Base-by-base conservation (phyloP, 495 filamentous ascomycete genomes). In the Pyronema domesticum region DNA sequence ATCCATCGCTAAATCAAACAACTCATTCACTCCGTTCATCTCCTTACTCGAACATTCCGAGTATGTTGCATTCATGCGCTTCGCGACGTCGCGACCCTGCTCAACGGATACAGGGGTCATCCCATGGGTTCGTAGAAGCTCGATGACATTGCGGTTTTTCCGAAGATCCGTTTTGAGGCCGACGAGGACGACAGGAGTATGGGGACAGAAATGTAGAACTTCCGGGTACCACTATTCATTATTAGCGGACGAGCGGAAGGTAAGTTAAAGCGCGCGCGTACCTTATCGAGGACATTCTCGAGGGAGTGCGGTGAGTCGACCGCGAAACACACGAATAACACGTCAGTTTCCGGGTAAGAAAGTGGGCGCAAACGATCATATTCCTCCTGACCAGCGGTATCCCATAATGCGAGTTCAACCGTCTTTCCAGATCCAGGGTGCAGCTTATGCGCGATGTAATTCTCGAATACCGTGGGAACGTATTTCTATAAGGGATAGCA, bases 221-320 rank as follows among this genome's bases (percentile, higher is more conserved):
- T 98, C 91, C 56, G 91, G 91, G 63, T 95, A 98, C 91, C 91
- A 98, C 91, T 98, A 36, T 42, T 23, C 42, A 49, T 67, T 58
- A 68, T 56, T 47, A 23, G 51, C 51, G 44, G 42, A 44, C 49
- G 40, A 62, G 51, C 54, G 43, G 13, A 10, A 43, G 34, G 5
- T 30, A 35, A 18, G 33, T 43, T 43, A 15, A 14, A 33, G 50
- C 34, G 44, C 34, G 34, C 36, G 64, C 74, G 54, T 68, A 95
- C 91, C 81, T 98, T 98, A 72, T 98, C 91, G 73, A 96, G 82
- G 52, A 98, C 91, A 65, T 98, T 98, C 60, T 98, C 91, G 46
- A 98, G 71, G 7, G 91, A 96, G 65, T 94, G 94, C 14, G 91
- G 91, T 68, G 93, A 98, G 72, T 98, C 91, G 58, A 98, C 93